A percentile compares a stretch with the other conserved stretches of the same genome.
These are phyloP conservation scores for Acanthochlamys bracteata DNA, from an alignment of 106 monocot genomes.

Conservation along the genomic window DNA sequence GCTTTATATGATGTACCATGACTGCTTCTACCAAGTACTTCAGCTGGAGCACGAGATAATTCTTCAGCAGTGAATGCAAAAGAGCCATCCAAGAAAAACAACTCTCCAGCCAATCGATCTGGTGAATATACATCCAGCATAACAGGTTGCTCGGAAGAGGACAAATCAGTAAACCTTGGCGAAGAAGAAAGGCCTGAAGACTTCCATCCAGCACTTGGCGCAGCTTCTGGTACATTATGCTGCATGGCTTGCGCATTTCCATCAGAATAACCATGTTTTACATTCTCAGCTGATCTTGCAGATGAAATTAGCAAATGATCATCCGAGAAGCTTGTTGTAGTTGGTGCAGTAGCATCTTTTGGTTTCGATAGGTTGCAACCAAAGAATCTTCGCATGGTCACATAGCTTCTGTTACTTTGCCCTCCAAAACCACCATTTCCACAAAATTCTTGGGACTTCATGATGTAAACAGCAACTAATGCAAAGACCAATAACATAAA, in stretches of 20 bases:
- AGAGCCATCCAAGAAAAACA: slow-evolving; percentile 68
- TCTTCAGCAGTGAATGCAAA: slow-evolving; percentile 75
- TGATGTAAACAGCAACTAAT: slow-evolving; percentile 46
- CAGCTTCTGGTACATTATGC: slow-evolving; percentile 10
- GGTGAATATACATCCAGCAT: slow-evolving; percentile 67
- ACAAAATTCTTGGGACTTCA: slow-evolving; percentile 65
- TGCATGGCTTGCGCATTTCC: slow-evolving; percentile 4
- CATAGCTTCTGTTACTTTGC: slow-evolving; percentile 37
- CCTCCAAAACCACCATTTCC: slow-evolving; percentile 40
- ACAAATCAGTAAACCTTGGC: slow-evolving; percentile 22
- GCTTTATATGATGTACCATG: slow-evolving; percentile 96
- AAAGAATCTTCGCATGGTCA: slow-evolving; percentile 41
- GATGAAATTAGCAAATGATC: slow-evolving; percentile 60
- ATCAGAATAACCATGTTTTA: slow-evolving; percentile 37
- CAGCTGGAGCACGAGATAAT: slow-evolving; percentile 84
- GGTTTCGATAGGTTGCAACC: slow-evolving; percentile 32
- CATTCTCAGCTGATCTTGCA: slow-evolving; percentile 33
- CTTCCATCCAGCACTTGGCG: slow-evolving; percentile 10
- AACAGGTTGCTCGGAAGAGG: slow-evolving; percentile 23
- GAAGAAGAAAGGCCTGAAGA: slow-evolving; percentile 29
- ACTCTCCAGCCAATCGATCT: slow-evolving; percentile 70
- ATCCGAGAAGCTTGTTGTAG: slow-evolving; percentile 67
- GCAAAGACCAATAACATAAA: slow-evolving; percentile 58
- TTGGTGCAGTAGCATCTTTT: slow-evolving; percentile 41
- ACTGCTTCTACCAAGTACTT: slow-evolving; percentile 88